These are phyloP conservation scores for Solanum chaucha DNA, from an alignment of 257 asterid genomes.

Conservation along the genomic window DNA sequence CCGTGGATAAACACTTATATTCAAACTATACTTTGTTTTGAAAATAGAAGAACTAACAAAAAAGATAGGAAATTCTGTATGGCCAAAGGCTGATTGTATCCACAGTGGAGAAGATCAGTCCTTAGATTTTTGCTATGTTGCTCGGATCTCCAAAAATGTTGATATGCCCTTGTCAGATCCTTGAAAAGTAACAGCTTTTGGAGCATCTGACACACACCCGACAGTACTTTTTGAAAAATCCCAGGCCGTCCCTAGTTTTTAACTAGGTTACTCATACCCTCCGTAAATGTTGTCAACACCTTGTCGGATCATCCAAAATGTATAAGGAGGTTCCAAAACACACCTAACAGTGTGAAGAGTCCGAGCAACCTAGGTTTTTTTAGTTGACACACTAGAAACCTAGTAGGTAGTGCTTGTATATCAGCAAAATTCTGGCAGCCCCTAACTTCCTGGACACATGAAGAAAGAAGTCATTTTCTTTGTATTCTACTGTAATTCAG, in stretches of 20 bases:
- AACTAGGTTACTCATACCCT: neutral
- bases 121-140: neutral
- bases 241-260: neutral
- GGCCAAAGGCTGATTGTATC: neutral
- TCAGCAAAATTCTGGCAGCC: neutral
- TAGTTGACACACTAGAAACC: neutral
- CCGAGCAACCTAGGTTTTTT: neutral
- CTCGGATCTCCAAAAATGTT: neutral
- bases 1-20: too few relatives aligned
- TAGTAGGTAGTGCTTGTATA: neutral
- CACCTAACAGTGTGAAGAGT: neutral
- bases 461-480: neutral
- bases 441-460: neutral
- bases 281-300: neutral
- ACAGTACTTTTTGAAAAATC: too few relatives aligned
- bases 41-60: too few relatives aligned
- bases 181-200: neutral
- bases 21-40: too few relatives aligned
- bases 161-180: neutral
- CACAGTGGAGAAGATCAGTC: neutral
- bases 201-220: neutral
- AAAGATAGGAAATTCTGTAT: neutral
- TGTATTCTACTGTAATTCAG: neutral
- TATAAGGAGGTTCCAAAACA: neutral
- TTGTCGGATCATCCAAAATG: neutral